A percentile compares a stretch with the other conserved stretches of the same genome.
phyloP scores from a whole-genome alignment of 371 early-diverging fungal genomes.

The Mucor saturninus region DNA sequence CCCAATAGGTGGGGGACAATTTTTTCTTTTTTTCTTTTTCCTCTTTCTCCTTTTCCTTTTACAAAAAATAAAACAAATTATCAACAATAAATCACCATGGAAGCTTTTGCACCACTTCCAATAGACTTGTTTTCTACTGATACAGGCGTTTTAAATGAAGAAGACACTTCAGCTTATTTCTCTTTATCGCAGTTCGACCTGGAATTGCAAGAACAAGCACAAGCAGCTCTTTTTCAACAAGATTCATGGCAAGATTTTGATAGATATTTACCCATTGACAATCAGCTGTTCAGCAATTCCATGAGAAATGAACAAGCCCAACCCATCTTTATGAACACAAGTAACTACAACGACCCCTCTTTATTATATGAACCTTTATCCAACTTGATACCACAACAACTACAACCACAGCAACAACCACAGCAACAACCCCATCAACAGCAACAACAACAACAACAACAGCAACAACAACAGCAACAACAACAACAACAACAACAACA shows the following conservation, averaged over 20 bases:
- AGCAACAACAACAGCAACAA: not conserved
- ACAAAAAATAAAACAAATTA: too few relatives aligned
- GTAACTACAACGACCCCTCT: slow-evolving; percentile 9
- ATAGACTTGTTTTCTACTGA: slow-evolving; percentile 24
- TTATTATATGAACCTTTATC: slow-evolving; percentile 27
- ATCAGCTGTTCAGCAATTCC: slow-evolving; percentile 11
- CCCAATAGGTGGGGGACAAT: not conserved
- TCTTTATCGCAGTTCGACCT: slow-evolving; percentile 47
- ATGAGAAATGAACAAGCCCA: slow-evolving; percentile 19
- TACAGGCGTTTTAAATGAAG: slow-evolving; percentile 12
- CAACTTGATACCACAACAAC: slow-evolving; percentile 20
- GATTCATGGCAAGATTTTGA: slow-evolving; percentile 48
- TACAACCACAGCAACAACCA: not conserved
- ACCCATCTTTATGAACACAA: slow-evolving; percentile 21
- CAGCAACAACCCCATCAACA: slow-evolving; percentile 3
- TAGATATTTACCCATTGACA: slow-evolving; percentile 41
- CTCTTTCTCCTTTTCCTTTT: not conserved
- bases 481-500: slow-evolving; percentile 3
- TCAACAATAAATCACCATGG: slow-evolving; percentile 18
- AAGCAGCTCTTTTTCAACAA: slow-evolving; percentile 39
- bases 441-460: slow-evolving; percentile 14
- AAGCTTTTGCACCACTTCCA: slow-evolving; percentile 33
- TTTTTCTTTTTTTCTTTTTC: slow-evolving; percentile 10
- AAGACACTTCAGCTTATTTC: slow-evolving; percentile 26
- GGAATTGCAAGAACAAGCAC: slow-evolving; percentile 51